Evolutionary conservation across 116 monocot genomes (phyloP).

Genomic region (Dioscorea cayenensis): DNA sequence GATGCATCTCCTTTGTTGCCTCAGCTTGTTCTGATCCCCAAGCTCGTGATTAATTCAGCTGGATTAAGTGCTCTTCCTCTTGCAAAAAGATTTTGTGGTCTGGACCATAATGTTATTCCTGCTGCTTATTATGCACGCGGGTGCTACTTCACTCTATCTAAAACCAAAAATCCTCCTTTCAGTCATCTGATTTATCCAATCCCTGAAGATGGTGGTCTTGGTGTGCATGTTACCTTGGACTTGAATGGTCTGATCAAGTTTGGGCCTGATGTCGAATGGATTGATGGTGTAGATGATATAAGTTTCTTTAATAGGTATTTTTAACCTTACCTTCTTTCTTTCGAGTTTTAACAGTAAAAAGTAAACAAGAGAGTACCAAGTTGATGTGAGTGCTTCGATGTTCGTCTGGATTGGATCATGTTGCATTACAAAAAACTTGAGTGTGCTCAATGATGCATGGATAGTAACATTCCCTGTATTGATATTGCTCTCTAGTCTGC

Average conservation of each 20-base stretch:
- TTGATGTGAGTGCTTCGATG: no score
- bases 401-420: no score
- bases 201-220: constrained; percentile 93
- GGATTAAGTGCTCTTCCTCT: constrained; percentile 87
- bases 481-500: no score
- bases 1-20: constrained; percentile 26
- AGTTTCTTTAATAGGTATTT: constrained; percentile 66
- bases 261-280: constrained; percentile 98
- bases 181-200: constrained; percentile 85
- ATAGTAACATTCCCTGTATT: no score
- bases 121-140: constrained; percentile 74
- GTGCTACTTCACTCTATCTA: constrained; percentile 80
- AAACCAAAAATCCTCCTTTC: constrained; percentile 65
- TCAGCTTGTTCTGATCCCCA: constrained; percentile 61
- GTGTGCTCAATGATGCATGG: no score
- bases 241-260: constrained; percentile 74
- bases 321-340: neutral
- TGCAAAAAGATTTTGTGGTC: constrained; percentile 58
- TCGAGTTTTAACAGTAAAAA: neutral
- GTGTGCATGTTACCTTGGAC: constrained; percentile 94
- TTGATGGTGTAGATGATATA: constrained; percentile 48
- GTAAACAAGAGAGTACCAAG: no score
- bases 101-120: constrained; percentile 36
- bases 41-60: constrained; percentile 79
- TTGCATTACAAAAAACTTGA: no score